Evolutionary conservation across 139 green algal species (phyloP).

Genomic region (Zygnema circumcarinatum): DNA sequence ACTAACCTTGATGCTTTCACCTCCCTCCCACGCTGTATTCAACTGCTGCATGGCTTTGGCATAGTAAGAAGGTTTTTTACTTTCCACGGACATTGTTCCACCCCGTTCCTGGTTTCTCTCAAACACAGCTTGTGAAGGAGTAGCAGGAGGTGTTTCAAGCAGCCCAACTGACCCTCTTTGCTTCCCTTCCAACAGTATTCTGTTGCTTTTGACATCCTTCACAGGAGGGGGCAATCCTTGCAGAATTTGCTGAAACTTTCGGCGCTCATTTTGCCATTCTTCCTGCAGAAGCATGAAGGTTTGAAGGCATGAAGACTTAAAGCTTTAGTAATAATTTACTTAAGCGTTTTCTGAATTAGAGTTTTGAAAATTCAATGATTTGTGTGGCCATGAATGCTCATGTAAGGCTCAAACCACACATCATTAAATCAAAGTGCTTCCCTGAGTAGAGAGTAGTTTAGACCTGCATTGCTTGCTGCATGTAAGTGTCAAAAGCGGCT

Average conservation of each 20-base stretch:
- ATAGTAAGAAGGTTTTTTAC: constrained; percentile 21
- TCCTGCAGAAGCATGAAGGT: constrained; percentile 38
- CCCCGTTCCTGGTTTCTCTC: not conserved
- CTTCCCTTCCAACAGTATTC: not conserved
- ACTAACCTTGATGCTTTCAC: constrained; percentile 31
- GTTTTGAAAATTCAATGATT: too few species aligned
- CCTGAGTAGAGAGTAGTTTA: too few species aligned
- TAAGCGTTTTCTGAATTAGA: too few species aligned
- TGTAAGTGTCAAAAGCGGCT: constrained; percentile 28
- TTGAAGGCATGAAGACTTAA: too few species aligned
- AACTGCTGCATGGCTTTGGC: constrained; percentile 28
- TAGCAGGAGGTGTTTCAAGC: not conserved
- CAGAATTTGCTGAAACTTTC: constrained; percentile 46
- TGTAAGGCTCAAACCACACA: too few species aligned
- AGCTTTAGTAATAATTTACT: too few species aligned
- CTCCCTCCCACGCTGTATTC: constrained; percentile 36
- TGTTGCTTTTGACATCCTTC: not conserved
- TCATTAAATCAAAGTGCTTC: too few species aligned
- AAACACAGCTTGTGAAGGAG: not conserved
- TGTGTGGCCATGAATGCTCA: too few species aligned
- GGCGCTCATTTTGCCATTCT: constrained; percentile 43
- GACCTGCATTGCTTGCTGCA: constrained; percentile 23
- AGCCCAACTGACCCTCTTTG: not conserved
- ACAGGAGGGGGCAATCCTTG: not conserved
- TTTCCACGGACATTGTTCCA: not conserved